A percentile compares a stretch with the other conserved stretches of the same genome.
Evolutionary conservation across 108 stramenopile species (phyloP).

Genomic region (Fistulifera pelliculosa): DNA sequence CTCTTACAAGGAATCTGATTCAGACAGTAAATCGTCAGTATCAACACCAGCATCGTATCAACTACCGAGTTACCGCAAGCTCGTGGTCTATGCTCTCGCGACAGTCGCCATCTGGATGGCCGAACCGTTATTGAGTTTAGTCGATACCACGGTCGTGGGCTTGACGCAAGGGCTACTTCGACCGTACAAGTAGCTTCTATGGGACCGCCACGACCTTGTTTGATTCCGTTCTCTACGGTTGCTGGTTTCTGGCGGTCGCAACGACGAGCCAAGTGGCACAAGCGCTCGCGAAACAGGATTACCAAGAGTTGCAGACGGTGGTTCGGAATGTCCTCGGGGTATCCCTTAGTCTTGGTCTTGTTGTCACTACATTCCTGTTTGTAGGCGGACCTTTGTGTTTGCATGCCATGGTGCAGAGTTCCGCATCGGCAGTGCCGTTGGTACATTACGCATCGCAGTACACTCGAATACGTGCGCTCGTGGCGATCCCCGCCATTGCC

Average conservation of each 20-base stretch:
- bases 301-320: constrained; percentile 20
- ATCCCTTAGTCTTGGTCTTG: constrained; percentile 37
- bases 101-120: constrained; percentile 83
- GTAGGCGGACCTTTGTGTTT: constrained; percentile 44
- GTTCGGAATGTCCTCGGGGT: constrained; percentile 66
- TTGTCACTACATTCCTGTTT: constrained; percentile 24
- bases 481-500: constrained; percentile 58
- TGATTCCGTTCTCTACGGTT: constrained; percentile 73
- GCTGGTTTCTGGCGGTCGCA: constrained; percentile 83
- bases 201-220: constrained; percentile 87
- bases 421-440: constrained; percentile 26
- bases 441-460: constrained; percentile 54
- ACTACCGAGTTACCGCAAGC: constrained; percentile 48
- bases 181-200: constrained; percentile 83
- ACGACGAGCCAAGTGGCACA: constrained; percentile 85
- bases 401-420: constrained; percentile 35
- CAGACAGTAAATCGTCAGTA: too few species aligned
- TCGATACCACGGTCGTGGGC: constrained; percentile 90
- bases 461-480: constrained; percentile 49
- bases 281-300: constrained; percentile 2
- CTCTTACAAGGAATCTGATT: too few species aligned
- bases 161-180: constrained; percentile 15
- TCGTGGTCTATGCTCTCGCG: constrained; percentile 55
- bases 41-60: constrained; percentile 7
- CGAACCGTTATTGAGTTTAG: constrained; percentile 85